Base-by-base conservation (phyloP, 768 basidiomycete genomes). In the Lyophyllum decastes region DNA sequence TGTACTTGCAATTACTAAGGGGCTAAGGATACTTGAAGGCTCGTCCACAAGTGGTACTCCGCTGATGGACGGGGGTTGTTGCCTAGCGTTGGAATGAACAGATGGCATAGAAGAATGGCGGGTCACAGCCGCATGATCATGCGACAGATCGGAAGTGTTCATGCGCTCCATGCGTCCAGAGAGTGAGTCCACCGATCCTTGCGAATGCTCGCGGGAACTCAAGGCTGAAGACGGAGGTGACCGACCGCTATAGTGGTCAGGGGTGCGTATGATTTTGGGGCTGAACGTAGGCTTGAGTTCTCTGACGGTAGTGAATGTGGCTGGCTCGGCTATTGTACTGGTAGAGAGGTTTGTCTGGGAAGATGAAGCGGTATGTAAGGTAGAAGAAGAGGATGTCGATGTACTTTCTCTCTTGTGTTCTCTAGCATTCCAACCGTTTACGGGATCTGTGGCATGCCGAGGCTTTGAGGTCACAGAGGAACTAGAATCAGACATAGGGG, bases 201-300 rank as follows among this genome's bases (percentile, higher is more conserved):
- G 54, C 33, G 67, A 58, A 46, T 62, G 40, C 58, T 63, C 49
- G 52, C 53, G 60, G 34, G 68, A 55, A 58, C 57, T 54, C 16
- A 64, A 57, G 11, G 61, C 49, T 9, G 66, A 64, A 45, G 64
- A 51, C 40, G 67, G 45, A 26, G 54, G 44, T 48, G 49, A 52
- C 27, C 61, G 64, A 1, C 61, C 66, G 40, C 62, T 53, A 14
- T 68, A 90, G 65, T 90, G 80, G 5, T 79, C 77, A 1, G 89
- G 89, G 2, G 84, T 88, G 48, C 89, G 86, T 30, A 90, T 76
- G 67, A 89, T 86, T 54, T 75, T 82, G n/a, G 82, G 64, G 1
- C 86, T 86, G 63, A 90, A 92, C 1, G 90, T 90, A 1, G 87
- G 77, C 44, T 84, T 82, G 17, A 90, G 80, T 14, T 84, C 80